phyloP scores from a whole-genome alignment of 768 basidiomycete genomes.

The Pluteus cervinus region DNA sequence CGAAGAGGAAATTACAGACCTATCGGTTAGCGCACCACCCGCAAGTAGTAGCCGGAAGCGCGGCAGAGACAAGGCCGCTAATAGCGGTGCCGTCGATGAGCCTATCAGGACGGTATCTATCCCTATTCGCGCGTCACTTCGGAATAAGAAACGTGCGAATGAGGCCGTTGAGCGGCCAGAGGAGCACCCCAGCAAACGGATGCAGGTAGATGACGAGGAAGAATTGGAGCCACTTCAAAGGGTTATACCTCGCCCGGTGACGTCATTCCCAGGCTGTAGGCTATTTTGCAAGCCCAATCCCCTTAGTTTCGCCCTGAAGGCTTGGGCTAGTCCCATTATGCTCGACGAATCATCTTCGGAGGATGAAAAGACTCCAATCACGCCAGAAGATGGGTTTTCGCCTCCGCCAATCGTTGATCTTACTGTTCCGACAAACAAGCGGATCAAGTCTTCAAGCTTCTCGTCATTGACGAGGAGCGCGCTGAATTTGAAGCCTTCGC shows the following conservation, averaged over 20 bases:
- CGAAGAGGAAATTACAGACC: no score
- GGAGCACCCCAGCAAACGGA: conserved; percentile 25
- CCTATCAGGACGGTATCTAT: no score
- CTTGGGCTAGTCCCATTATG: conserved; percentile 45
- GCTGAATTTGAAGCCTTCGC: conserved; percentile 54
- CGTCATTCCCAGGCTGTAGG: conserved; percentile 37
- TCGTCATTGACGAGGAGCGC: conserved; percentile 29
- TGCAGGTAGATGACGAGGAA: conserved; percentile 13
- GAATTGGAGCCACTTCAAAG: conserved; percentile 22
- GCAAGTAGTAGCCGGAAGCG: no score
- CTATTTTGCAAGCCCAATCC: conserved; percentile 58
- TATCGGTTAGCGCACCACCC: no score
- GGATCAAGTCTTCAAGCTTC: conserved; percentile 11
- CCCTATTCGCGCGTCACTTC: no score
- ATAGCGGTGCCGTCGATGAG: no score
- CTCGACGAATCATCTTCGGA: conserved; percentile 38
- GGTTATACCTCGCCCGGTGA: conserved; percentile 33
- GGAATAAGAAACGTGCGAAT: conserved; percentile 25
- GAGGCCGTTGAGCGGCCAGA: conserved; percentile 26
- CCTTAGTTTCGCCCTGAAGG: conserved; percentile 49
- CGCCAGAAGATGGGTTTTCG: conserved; percentile 46
- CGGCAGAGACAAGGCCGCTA: no score
- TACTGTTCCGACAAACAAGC: conserved; percentile 12
- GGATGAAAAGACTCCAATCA: conserved; percentile 49
- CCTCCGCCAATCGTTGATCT: conserved; percentile 28